Evolutionary conservation across 345 rosid genomes (phyloP), one percentile per base, ranked within the genome.

Genomic region (Cardiospermum halicacabum): DNA sequence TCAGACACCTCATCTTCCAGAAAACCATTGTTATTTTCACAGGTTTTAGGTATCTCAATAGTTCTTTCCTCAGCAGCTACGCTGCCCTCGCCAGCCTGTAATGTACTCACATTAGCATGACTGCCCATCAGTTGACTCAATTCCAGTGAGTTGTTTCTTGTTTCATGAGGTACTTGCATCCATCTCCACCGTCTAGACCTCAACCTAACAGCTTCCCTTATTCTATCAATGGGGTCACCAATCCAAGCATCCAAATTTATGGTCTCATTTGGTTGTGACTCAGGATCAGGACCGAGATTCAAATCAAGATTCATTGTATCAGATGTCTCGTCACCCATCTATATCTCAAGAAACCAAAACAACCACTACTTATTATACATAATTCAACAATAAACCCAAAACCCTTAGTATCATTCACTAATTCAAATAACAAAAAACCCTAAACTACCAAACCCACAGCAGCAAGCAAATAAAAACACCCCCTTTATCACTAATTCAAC

Each of bases 241-340:
- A 75, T 69, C 85, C 82, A 85, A 55, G 77, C 89, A 55, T 82
- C 96, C 78, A 86, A 75, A 70, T 76, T 84, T 65, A 81, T 69
- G 54, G 73, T 72, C 31, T 79, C 90, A 51, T 67, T 75, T 7
- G 81, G 68, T 10, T 64, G 86, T 13, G 80, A 69, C 77, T 86
- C 98, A 40, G 94, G 92, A 70, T 67, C 86, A 58, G 97, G 98
- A 39, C 94, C 94, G 60, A 93, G 82, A 70, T 93, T 93, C 89
- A 93, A 84, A 77, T 93, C 98, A 39, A 93, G 98, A 73, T 93
- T 90, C 97, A 93, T 90, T 27, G 91, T 77, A 60, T 88, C 92
- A 31, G 87, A 78, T 64, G 83, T 74, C 76, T 82, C 93, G 54
- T 88, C 96, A 40, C 75, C 89, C 97, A 89, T 88, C 64, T 62